Evolutionary conservation across 306 rosid species (phyloP).

Genomic region (Sicyos edulis): DNA sequence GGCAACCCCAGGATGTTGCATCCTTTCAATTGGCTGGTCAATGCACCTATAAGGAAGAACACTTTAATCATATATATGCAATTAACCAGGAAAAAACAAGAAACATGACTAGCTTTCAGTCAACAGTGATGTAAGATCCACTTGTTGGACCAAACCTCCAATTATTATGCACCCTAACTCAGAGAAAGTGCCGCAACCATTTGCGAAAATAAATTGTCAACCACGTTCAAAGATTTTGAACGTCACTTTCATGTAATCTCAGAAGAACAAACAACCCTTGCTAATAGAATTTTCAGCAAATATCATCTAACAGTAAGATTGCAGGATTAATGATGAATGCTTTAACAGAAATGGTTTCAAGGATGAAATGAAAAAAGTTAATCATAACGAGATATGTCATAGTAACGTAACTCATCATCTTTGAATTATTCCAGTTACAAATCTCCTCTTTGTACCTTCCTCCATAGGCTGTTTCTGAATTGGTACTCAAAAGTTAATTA

Average conservation of each 20-base stretch:
- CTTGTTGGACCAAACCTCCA: not conserved
- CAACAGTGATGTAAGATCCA: not conserved
- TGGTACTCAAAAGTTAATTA: no score
- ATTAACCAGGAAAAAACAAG: not conserved
- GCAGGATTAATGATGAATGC: no score
- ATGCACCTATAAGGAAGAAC: conserved; percentile 44
- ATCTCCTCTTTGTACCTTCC: conserved; percentile 43
- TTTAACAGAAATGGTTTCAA: no score
- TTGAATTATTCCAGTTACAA: conserved; percentile 57
- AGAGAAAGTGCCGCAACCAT: not conserved
- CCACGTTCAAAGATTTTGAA: not conserved
- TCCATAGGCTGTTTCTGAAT: no score
- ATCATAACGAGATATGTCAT: no score
- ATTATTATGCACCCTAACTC: not conserved
- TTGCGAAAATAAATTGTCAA: not conserved
- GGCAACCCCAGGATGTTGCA: conserved; percentile 70
- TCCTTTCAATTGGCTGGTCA: conserved; percentile 67
- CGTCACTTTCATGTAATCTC: not conserved
- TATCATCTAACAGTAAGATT: no score
- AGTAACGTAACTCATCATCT: conserved; percentile 62
- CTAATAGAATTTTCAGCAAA: no score
- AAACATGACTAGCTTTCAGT: not conserved
- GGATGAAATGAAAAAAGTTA: conserved; percentile 2
- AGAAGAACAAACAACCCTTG: conserved; percentile 1
- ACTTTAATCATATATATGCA: conserved; percentile 10